phyloP scores from a whole-genome alignment of 768 basidiomycete genomes.

The Tulasnella sp. region DNA sequence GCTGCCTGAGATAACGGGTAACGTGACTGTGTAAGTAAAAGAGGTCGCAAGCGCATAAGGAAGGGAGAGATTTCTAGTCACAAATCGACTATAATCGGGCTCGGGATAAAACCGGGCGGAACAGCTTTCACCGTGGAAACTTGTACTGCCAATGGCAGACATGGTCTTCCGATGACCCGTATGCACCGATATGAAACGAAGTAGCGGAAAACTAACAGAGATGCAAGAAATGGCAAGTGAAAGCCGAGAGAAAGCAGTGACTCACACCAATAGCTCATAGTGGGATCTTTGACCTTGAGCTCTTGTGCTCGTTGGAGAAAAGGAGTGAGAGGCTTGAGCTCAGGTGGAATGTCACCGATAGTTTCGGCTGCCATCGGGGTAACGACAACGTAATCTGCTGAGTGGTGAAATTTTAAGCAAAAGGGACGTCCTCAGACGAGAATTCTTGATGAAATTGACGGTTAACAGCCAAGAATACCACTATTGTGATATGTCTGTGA shows the following conservation, averaged over 20 bases:
- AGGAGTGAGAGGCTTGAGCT: constrained; percentile 45
- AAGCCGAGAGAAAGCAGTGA: constrained; percentile 17
- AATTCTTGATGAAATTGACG: too few species aligned
- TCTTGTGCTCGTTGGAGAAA: constrained; percentile 88
- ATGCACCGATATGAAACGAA: too few species aligned
- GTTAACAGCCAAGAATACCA: too few species aligned
- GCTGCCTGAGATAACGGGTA: constrained; percentile 40
- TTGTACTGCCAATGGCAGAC: background rate
- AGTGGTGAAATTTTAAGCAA: too few species aligned
- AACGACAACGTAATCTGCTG: too few species aligned
- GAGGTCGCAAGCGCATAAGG: background rate
- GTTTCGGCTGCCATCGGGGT: constrained; percentile 7
- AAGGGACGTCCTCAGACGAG: too few species aligned
- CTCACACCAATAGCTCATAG: constrained; percentile 94
- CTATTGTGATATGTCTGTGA: too few species aligned
- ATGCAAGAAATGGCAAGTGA: too few species aligned
- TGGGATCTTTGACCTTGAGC: constrained; percentile 63
- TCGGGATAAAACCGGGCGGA: background rate
- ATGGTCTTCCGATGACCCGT: too few species aligned
- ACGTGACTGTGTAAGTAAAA: background rate
- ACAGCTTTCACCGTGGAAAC: constrained; percentile 2
- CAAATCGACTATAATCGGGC: too few species aligned
- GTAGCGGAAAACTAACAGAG: too few species aligned
- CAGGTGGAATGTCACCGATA: constrained; percentile 19
- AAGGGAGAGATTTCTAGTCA: too few species aligned